Evolutionary conservation across 1,139 yeast species (phyloP).

Genomic region (Lodderomyces metapsilosis): DNA sequence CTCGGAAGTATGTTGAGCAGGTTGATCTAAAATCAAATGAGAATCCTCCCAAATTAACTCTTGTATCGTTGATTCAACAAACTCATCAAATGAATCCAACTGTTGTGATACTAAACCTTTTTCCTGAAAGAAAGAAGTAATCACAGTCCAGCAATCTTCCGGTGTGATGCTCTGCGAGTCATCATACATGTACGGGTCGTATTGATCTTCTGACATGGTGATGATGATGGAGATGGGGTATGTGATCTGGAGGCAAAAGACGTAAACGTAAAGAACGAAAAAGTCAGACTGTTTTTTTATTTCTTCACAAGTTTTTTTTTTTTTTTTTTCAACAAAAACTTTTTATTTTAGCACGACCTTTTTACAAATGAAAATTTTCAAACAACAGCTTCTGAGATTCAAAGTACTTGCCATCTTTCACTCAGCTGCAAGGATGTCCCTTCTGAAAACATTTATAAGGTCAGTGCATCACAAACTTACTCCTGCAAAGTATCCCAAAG

Average conservation of each 20-base stretch:
- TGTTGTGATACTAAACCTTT: conserved; percentile 98
- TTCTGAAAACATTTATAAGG: conserved; percentile 14
- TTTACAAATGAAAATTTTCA: conserved; percentile 6
- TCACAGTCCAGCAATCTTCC: conserved; percentile 99
- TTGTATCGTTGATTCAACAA: conserved; percentile 94
- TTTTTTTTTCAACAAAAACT: conserved; percentile 5
- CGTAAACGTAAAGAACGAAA: no score
- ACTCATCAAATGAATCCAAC: conserved; percentile 96
- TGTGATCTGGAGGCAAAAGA: neutral
- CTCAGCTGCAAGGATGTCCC: neutral
- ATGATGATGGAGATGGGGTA: neutral
- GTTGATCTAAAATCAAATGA: conserved; percentile 90
- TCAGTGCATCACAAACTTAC: conserved; percentile 35
- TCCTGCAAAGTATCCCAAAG: conserved; percentile 39
- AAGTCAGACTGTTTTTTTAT: neutral
- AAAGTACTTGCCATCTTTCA: no score
- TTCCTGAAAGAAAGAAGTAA: conserved; percentile 92
- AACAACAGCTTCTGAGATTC: no score
- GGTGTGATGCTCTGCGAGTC: conserved; percentile 75
- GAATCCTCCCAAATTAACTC: conserved; percentile 96
- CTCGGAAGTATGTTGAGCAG: conserved; percentile 95
- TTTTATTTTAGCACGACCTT: conserved; percentile 5
- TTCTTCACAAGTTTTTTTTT: neutral
- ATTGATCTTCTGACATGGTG: conserved; percentile 15
- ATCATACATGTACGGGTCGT: conserved; percentile 68